A percentile compares a stretch with the other conserved stretches of the same genome.
phyloP scores from a whole-genome alignment of 805 yeast genomes.

The Sungouiozyma intestinalis region DNA sequence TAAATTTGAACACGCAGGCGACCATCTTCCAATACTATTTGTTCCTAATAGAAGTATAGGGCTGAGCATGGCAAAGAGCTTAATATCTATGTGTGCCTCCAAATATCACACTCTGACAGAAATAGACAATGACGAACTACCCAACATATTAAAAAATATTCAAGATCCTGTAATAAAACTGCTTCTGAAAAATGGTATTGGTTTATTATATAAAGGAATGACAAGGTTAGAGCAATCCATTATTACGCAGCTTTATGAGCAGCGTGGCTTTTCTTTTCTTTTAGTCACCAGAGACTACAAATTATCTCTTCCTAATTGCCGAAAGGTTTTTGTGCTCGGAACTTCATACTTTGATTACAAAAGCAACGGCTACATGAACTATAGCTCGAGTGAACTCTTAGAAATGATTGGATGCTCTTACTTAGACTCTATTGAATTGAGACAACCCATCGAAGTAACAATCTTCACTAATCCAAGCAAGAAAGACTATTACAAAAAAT shows the following conservation, averaged over 20 bases:
- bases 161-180: constrained; percentile 37
- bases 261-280: constrained; percentile 45
- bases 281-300: constrained; percentile 53
- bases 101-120: background rate
- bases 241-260: constrained; percentile 41
- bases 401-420: constrained; percentile 48
- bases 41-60: background rate
- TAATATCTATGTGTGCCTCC: background rate
- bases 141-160: constrained; percentile 31
- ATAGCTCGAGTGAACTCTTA: constrained; percentile 49
- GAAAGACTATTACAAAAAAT: constrained; percentile 56
- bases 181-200: constrained; percentile 51
- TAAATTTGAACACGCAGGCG: background rate
- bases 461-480: constrained; percentile 49
- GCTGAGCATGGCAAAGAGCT: background rate
- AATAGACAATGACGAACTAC: constrained; percentile 31
- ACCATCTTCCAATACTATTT: background rate
- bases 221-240: constrained; percentile 38
- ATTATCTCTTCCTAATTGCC: constrained; percentile 39
- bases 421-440: constrained; percentile 26
- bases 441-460: constrained; percentile 34
- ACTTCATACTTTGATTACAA: constrained; percentile 64
- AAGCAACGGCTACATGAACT: constrained; percentile 62
- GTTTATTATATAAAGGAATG: constrained; percentile 53
- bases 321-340: constrained; percentile 52